These are phyloP conservation scores for Tilletia horrida DNA, from an alignment of 1,284 basidiomycete genomes.

Conservation along the genomic window DNA sequence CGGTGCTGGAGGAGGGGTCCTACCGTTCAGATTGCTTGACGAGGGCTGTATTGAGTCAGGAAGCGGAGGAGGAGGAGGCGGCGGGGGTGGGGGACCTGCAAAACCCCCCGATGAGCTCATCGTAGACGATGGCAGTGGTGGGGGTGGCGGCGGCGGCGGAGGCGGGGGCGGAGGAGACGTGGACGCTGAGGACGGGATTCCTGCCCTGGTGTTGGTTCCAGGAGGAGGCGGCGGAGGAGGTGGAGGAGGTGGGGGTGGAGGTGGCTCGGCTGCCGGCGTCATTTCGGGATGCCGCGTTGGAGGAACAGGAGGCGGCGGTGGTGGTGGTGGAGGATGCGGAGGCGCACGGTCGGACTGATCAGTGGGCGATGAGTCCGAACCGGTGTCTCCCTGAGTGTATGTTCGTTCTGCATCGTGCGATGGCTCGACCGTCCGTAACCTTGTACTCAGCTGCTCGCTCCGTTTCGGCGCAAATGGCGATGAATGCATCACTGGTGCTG, in stretches of 20 bases:
- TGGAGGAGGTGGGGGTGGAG: slow-evolving; percentile 30
- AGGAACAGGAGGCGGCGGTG: slow-evolving; percentile 16
- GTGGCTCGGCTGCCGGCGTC: slow-evolving; percentile 22
- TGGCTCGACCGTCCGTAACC: background rate
- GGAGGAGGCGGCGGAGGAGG: slow-evolving; percentile 25
- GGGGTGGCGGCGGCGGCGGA: slow-evolving; percentile 28
- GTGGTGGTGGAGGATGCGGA: slow-evolving; percentile 27
- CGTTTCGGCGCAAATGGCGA: background rate
- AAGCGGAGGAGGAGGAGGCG: slow-evolving; percentile 20
- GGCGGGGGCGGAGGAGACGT: slow-evolving; percentile 20
- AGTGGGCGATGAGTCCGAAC: background rate
- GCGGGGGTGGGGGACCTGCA: slow-evolving; percentile 22
- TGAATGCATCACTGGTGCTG: background rate
- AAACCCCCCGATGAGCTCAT: background rate
- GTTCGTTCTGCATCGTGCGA: background rate
- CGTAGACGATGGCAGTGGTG: background rate
- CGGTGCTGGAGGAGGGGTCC: background rate
- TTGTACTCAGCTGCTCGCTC: no score
- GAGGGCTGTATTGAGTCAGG: slow-evolving; percentile 17
- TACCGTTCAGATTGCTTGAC: background rate
- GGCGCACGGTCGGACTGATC: slow-evolving; percentile 23
- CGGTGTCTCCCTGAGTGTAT: background rate
- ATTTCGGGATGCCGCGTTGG: background rate
- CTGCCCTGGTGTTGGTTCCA: background rate
- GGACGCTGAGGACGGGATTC: slow-evolving; percentile 25